Base-by-base conservation (phyloP, 2,329 filamentous ascomycete genomes). In the Calonectria ilicicola region DNA sequence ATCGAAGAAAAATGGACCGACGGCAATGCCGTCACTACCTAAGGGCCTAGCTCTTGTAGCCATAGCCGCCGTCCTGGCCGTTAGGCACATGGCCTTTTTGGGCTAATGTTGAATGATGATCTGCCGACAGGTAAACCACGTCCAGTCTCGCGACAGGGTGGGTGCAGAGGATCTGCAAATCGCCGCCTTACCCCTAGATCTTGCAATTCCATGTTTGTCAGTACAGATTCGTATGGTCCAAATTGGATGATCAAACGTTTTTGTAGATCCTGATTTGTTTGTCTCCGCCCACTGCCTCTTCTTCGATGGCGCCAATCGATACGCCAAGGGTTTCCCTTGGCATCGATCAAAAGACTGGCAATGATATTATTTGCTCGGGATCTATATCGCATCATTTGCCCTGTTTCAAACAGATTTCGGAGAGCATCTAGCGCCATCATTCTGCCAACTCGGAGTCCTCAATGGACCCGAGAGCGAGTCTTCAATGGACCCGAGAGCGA, bases 261-360 rank as follows among this genome's bases (percentile, higher is more conserved):
- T 5, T 38, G 53, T 60, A 60, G 53, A 60, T 60, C 53, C 23
- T 23, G 53, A 40, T 60, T 60, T 60, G 53, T 60, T 60, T 60
- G 23, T 60, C 53, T 35, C 53, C 53, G 12, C 26, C 27, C 51
- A 27, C 23, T 12, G 35, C 53, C 23, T 15, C 35, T 60, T n/a
- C 15, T 12, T 26, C 14, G 9, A 40, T 40, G 32, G 53, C 53
- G 53, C 32, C 32, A 19, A 40, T 17, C 40, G 53, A 60, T 60
- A 17, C 53, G 23, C 23, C 35, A 60, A 40, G 53, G 53, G 32
- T 60, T 60, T 60, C 32, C 53, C 53, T 23, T 58, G 53, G 7
- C n/a, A 19, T 26, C 21, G 15, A 42, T 40, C 21, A 40, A 21
- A 38, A 60, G 15, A 38, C 53, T 40, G 9, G 14, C 21, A 23